Conservation (phyloP, 768 basidiomycete genomes). For the Collybiopsis luxurians region DNA sequence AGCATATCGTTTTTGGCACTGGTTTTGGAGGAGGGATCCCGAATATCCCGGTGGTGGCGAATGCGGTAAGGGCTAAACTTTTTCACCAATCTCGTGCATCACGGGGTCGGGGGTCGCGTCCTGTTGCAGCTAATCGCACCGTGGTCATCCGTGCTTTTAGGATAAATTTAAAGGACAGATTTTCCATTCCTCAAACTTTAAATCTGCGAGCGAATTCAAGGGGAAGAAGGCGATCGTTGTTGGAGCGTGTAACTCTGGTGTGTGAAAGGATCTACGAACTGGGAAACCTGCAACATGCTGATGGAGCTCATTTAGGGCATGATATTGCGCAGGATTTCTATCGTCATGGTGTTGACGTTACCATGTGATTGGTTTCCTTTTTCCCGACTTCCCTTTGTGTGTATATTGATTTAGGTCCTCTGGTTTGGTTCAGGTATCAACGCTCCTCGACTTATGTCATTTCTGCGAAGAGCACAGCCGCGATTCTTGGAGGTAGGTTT, state of each 20-base stretch:
- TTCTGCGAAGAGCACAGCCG: background rate
- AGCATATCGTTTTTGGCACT: slow-evolving; percentile 43
- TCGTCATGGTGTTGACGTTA: background rate
- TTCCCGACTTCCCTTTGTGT: no score
- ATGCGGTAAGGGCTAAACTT: no score
- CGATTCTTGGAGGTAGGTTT: background rate
- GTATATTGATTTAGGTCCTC: no score
- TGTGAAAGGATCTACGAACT: no score
- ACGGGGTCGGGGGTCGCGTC: no score
- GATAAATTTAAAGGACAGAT: background rate
- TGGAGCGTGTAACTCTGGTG: slow-evolving; percentile 42
- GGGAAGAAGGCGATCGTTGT: slow-evolving; percentile 53
- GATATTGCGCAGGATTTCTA: background rate
- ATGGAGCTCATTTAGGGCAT: background rate
- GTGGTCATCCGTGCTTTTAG: no score
- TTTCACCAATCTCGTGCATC: background rate
- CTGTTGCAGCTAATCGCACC: no score
- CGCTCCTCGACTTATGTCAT: background rate
- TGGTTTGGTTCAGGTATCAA: background rate
- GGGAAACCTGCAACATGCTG: no score
- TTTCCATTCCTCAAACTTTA: background rate
- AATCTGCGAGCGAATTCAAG: slow-evolving; percentile 24
- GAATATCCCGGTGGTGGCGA: slow-evolving; percentile 26
- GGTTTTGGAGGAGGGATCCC: slow-evolving; percentile 42
- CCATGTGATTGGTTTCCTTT: no score